Evolutionary conservation across 1,284 basidiomycete genomes (phyloP), one percentile per base, ranked within the genome.

Genomic region (Apiotrichum siamense): DNA sequence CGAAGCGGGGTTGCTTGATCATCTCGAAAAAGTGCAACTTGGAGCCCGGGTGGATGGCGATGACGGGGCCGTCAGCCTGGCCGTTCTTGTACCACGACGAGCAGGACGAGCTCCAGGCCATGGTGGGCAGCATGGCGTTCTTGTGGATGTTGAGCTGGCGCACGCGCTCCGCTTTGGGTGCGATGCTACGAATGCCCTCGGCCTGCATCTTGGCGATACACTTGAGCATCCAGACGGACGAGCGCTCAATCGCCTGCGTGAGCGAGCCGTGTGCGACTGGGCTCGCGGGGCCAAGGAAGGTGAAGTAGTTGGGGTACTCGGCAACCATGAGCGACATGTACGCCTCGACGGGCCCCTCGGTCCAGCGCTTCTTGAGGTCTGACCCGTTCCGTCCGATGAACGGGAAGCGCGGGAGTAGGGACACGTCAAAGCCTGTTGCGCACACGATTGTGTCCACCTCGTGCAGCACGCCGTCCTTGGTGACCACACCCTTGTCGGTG

Each of bases 371-470:
- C 37, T 63, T 54, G 13, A 72, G 54, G 49, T 66, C 62, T 23
- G 44, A 42, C 15, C 65, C 63, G 31, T 57, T 48, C n/a, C 41
- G 43, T 26, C 52, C 55, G 36, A 59, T 55, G 41, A 63, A 52
- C 6, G 66, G 66, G 50, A 66, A 61, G 11, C 66, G 61, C 15
- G 68, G 68, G 13, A 55, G 54, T 50, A 57, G 65, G 17, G 55
- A 56, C 4, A 62, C 64, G 57, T 69, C 66, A 47, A 67, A 70
- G 23, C 55, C 68, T 40, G 63, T 65, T 3, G 63, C 63, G 54
- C 63, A 65, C 15, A 64, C 54, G 39, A 65, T 57, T 25, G 63
- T 54, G 49, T 65, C 63, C n/a, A 65, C 62, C 21, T 52, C 60
- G 26, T 48, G 46, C 42, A 58, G 51, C 18, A 41, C 44, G 7